These are phyloP conservation scores for Phytophthora sojae DNA, from an alignment of 352 stramenopile genomes.

Conservation along the genomic window DNA sequence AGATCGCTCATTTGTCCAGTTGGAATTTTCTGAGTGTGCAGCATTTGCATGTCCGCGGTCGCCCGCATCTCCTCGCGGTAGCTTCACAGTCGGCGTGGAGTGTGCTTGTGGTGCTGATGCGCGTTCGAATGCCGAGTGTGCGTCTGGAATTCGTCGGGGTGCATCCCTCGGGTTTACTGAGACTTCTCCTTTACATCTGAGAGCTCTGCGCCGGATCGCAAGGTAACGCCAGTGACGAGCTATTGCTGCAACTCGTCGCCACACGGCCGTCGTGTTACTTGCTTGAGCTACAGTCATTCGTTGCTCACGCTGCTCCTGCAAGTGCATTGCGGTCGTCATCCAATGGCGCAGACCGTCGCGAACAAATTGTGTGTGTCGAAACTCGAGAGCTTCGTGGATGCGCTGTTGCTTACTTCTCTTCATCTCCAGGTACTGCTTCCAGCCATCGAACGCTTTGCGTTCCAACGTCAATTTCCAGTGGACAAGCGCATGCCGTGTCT, in stretches of 20 bases:
- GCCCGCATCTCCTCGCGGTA: neutral
- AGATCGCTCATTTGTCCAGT: constrained; percentile 19
- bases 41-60: neutral
- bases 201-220: constrained; percentile 19
- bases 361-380: constrained; percentile 55
- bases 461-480: constrained; percentile 66
- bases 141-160: constrained; percentile 9
- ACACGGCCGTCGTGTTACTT: constrained; percentile 28
- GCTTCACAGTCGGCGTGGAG: neutral
- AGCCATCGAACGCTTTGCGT: constrained; percentile 37
- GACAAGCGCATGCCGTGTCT: constrained; percentile 43
- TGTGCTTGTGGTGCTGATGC: constrained; percentile 1
- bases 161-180: neutral
- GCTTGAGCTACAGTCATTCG: constrained; percentile 30
- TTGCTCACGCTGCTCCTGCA: constrained; percentile 47
- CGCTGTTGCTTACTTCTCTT: constrained; percentile 49
- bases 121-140: constrained; percentile 12
- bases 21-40: neutral
- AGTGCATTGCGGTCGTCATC: constrained; percentile 50
- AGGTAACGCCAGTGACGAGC: constrained; percentile 45
- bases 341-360: constrained; percentile 55
- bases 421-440: constrained; percentile 41
- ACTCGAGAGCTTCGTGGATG: constrained; percentile 59
- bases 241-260: constrained; percentile 42
- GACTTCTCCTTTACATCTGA: constrained; percentile 7